Base-by-base conservation (phyloP, 2,329 filamentous ascomycete genomes). In the Aspergillus sp. region DNA sequence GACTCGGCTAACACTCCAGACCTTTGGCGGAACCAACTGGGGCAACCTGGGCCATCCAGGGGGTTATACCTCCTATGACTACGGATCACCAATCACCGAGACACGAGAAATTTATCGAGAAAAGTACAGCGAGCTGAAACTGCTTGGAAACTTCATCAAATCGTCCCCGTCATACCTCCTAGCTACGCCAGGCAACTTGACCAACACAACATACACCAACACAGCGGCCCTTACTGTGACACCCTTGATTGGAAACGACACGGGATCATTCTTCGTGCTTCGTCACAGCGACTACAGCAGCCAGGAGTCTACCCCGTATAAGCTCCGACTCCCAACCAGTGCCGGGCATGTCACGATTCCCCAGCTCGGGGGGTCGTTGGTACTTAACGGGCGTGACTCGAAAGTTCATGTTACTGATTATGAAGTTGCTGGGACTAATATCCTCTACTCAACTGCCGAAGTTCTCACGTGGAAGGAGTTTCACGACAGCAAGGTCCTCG, bases 1-100 rank as follows among this genome's bases (percentile, higher is more conserved):
- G 44, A 1, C 32, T 36, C 5, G 12, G 39, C 36, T 61, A 12
- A 56, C 15, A 12, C 12, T 32, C 0, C 34, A 84, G 83, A 86
- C 83, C 1, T 90, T 82, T 62, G 90, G 90, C 13, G 90, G 90
- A 5, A 93, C 90, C 0, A 95, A 93, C 68, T 93, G 90, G 90
- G 90, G 90, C 0, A 93, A 91, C 60, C 72, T 91, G 4, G 88
- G 89, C 0, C 85, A 91, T 62, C 81, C 87, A 9, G 86, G 85
- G 11, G 85, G 81, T 3, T 87, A 87, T 59, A 86, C 83, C 0
- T 82, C 78, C 3, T 87, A 87, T 65, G 84, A 87, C 64, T 87
- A 86, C 63, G 82, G 83, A 5, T 79, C 85, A 4, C 77, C 80
- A 6, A 90, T 93, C 52, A 80, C 82, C 1, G 90, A 95, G 67